Conservation (phyloP, 768 basidiomycete genomes). For the Boletus vinaceobasis region DNA sequence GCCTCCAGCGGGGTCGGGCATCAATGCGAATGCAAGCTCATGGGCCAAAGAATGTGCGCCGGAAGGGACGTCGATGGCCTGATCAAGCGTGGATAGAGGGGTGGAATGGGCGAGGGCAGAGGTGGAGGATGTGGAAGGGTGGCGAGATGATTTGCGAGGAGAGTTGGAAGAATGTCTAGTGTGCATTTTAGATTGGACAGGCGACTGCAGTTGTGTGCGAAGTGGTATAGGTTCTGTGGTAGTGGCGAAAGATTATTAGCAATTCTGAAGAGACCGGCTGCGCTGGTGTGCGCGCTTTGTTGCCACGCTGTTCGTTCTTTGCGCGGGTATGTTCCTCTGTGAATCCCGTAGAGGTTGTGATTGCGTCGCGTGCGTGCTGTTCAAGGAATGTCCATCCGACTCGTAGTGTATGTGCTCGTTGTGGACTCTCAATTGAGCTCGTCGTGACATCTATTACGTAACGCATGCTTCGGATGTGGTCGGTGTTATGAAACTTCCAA, state of each 20-base stretch:
- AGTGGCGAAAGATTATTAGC: constrained; percentile 3
- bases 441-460: constrained; percentile 16
- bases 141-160: constrained; percentile 30
- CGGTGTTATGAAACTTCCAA: background rate
- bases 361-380: constrained; percentile 9
- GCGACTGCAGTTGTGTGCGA: background rate
- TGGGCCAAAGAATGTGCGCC: constrained; percentile 71
- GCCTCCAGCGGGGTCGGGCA: constrained; percentile 79
- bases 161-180: constrained; percentile 25
- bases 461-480: background rate
- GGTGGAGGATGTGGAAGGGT: constrained; percentile 23
- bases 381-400: constrained; percentile 30
- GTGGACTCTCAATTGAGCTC: background rate
- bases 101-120: constrained; percentile 19
- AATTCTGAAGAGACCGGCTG: constrained; percentile 14
- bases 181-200: constrained; percentile 20
- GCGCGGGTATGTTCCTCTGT: background rate
- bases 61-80: constrained; percentile 27
- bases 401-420: constrained; percentile 7
- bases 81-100: constrained; percentile 33
- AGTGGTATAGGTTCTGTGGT: constrained; percentile 12
- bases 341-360: constrained; percentile 1
- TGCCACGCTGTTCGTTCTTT: constrained; percentile 6
- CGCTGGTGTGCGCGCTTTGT: background rate
- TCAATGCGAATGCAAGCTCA: constrained; percentile 81